Base-by-base conservation (phyloP, 305 asterid species). In the Fraxinus latifolia region DNA sequence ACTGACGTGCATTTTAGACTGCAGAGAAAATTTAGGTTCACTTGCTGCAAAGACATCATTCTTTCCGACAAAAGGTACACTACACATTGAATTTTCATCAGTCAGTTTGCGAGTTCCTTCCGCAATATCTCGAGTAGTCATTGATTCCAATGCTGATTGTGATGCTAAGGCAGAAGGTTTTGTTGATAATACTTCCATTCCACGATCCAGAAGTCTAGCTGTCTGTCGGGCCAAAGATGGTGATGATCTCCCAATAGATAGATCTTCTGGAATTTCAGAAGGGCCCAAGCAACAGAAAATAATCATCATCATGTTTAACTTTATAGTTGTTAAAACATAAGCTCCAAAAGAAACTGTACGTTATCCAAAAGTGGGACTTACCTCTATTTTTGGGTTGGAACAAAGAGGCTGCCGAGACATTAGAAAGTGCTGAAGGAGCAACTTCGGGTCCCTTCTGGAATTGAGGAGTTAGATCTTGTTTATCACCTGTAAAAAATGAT, bases 331-430 rank as follows among this genome's bases (percentile, higher is more conserved):
- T 33, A 73, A 60, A 78, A 65, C 72, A 82, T 19, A 79, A 33
- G 44, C 4, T 71, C 29, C 14, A 33, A 27, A 53, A 25, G 12
- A 12, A 71, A 76, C 19, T 47, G 29, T 55, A 65, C 47, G 71
- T 15, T 71, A 71, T 80, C 74, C 60, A 79, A 79, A 79, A 76
- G 42, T 75, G 81, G 68, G 42, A 83, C 86, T 50, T 84, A 93
- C 97, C 96, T 89, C 77, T 83, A 90, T 80, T 86, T 90, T 84
- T 80, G 84, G 79, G 67, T 76, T 85, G 89, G 79, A 81, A 87
- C 79, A 68, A 32, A 70, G 91, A 78, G 83, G 75, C 86, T 68
- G 86, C 89, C 34, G 90, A 81, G 70, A 81, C 70, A 80, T 79
- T 85, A 79, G 72, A 73, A 78, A 34, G 73, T 36, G 76, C 83